These are phyloP conservation scores for Lepraria neglecta DNA, from an alignment of 495 filamentous ascomycete genomes.

Conservation along the genomic window DNA sequence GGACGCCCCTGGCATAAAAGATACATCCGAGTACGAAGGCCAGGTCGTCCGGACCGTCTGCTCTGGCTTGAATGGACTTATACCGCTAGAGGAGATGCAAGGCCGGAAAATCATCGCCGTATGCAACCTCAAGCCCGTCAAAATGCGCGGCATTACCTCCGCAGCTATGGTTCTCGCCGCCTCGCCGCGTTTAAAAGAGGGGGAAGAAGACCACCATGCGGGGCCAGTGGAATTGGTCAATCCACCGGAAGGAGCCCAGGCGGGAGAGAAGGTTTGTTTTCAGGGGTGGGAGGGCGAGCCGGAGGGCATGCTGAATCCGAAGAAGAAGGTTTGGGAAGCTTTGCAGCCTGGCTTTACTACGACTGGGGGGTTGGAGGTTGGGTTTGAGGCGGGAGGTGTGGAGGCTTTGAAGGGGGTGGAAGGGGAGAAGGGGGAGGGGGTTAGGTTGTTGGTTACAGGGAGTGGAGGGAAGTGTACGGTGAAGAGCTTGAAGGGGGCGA, in stretches of 20 bases:
- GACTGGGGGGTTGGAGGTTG: slow-evolving; percentile 69
- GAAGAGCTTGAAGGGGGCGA: slow-evolving; percentile 61
- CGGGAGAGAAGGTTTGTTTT: slow-evolving; percentile 84
- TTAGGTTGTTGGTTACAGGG: slow-evolving; percentile 64
- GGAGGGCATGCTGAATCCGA: slow-evolving; percentile 88
- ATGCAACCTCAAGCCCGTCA: slow-evolving; percentile 96
- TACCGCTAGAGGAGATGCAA: slow-evolving; percentile 95
- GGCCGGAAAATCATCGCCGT: slow-evolving; percentile 88
- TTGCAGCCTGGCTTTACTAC: slow-evolving; percentile 94
- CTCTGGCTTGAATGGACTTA: slow-evolving; percentile 86
- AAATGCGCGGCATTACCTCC: slow-evolving; percentile 96
- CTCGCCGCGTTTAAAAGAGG: slow-evolving; percentile 70
- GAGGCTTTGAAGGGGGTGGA: slow-evolving; percentile 53
- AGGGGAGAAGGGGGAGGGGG: slow-evolving; percentile 53
- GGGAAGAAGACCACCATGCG: slow-evolving; percentile 73
- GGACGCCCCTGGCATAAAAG: slow-evolving; percentile 75
- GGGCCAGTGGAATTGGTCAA: slow-evolving; percentile 89
- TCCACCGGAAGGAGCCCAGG: slow-evolving; percentile 69
- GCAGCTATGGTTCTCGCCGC: slow-evolving; percentile 94
- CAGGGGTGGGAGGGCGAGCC: slow-evolving; percentile 91
- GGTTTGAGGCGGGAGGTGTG: slow-evolving; percentile 60
- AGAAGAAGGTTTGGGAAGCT: slow-evolving; percentile 98
- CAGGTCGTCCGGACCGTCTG: slow-evolving; percentile 90
- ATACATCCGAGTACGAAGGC: slow-evolving; percentile 81
- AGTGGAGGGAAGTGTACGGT: slow-evolving; percentile 70